Percentiles rank a stretch among this genome's conserved stretches.
Evolutionary conservation across 306 rosid genomes (phyloP).

Genomic region (Calophaca sinica): DNA sequence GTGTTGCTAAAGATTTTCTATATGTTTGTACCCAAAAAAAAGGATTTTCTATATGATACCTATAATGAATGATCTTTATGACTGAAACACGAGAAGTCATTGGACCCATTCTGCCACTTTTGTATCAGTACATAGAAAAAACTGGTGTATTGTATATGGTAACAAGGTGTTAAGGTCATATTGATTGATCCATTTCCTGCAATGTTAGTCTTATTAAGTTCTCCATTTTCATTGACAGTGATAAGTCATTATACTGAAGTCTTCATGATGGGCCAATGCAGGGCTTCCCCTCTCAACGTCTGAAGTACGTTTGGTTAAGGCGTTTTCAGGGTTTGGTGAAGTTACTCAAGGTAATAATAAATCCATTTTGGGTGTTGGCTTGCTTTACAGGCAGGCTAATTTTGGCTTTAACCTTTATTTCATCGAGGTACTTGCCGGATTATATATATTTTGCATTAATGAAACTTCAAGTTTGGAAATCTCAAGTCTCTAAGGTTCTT

Average conservation of each 20-base stretch:
- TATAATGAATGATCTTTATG: no score
- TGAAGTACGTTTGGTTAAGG: constrained; percentile 53
- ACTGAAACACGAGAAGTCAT: no score
- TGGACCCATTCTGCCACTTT: no score
- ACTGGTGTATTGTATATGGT: no score
- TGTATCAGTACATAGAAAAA: no score
- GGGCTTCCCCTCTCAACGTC: constrained; percentile 60
- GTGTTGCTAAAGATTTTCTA: no score
- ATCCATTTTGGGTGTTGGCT: neutral
- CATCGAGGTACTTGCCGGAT: neutral
- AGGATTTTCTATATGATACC: no score
- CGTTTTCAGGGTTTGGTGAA: constrained; percentile 56
- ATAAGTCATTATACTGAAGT: constrained; percentile 42
- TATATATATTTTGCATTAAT: neutral
- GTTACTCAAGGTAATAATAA: constrained; percentile 49
- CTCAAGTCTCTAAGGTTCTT: constrained; percentile 2
- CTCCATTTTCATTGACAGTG: constrained; percentile 30
- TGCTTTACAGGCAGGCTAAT: neutral
- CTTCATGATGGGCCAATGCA: constrained; percentile 46
- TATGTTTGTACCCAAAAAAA: no score
- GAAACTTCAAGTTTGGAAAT: constrained; percentile 5
- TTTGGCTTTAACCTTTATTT: constrained; percentile 18
- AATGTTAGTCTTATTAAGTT: constrained; percentile 17
- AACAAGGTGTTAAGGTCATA: no score
- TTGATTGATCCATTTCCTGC: neutral